Evolutionary conservation across 2,329 filamentous ascomycete genomes (phyloP).

Genomic region (Colletotrichum limetticola): DNA sequence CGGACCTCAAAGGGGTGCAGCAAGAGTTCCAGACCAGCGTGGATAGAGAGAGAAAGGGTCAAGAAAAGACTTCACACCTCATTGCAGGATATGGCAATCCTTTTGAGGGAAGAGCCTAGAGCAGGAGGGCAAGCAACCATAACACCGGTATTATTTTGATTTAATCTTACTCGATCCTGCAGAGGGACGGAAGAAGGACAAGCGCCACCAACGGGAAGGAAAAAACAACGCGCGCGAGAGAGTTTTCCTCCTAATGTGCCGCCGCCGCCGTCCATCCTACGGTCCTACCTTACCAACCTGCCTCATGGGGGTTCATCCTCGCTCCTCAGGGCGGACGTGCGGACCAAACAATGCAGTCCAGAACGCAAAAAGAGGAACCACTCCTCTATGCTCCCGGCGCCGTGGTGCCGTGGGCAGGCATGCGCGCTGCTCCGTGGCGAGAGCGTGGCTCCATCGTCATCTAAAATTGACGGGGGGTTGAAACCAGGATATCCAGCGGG

Average conservation of each 20-base stretch:
- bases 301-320: not conserved
- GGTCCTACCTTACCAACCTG: not conserved
- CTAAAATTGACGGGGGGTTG: constrained; percentile 24
- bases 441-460: constrained; percentile 32
- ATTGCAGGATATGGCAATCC: not conserved
- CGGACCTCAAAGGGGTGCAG: constrained; percentile 4
- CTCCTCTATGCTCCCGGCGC: constrained; percentile 5
- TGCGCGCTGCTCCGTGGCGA: constrained; percentile 23
- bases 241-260: not conserved
- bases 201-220: not conserved
- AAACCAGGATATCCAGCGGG: constrained; percentile 18
- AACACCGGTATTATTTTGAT: not conserved
- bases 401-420: constrained; percentile 17
- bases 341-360: constrained; percentile 1
- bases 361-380: not conserved
- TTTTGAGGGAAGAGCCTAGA: not conserved
- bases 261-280: too few species aligned
- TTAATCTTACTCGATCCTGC: constrained; percentile 2
- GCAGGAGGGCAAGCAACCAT: not conserved
- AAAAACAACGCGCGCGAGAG: constrained; percentile 9
- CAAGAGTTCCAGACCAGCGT: constrained; percentile 23
- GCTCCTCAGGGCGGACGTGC: constrained; percentile 4
- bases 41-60: constrained; percentile 4
- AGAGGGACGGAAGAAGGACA: constrained; percentile 7
- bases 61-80: not conserved